A percentile compares a stretch with the other conserved stretches of the same genome.
These are phyloP conservation scores for Aspergillus asperescens DNA, from an alignment of 495 filamentous ascomycete genomes.

Conservation along the genomic window DNA sequence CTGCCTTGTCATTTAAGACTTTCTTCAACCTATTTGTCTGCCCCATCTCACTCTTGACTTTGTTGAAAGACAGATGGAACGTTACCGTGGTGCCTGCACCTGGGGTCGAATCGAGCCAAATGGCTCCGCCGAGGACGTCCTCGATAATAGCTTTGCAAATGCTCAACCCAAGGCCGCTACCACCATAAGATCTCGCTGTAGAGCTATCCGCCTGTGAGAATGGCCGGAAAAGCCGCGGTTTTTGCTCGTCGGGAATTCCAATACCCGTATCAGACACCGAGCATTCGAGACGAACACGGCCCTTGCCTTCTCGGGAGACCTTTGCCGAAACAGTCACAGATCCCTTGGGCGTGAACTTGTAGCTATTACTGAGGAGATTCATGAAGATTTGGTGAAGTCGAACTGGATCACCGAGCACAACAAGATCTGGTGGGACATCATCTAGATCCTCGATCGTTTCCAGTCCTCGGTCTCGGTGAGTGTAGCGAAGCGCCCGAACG, in stretches of 20 bases:
- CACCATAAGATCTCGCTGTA: conserved; percentile 82
- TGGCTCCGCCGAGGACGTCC: conserved; percentile 79
- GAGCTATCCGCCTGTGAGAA: conserved; percentile 88
- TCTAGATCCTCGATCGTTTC: conserved; percentile 67
- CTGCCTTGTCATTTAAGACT: conserved; percentile 26
- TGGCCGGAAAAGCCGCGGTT: conserved; percentile 78
- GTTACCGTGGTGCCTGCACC: conserved; percentile 78
- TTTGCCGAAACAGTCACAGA: conserved; percentile 73
- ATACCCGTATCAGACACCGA: conserved; percentile 90
- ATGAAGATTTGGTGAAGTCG: conserved; percentile 89
- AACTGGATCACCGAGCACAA: conserved; percentile 88
- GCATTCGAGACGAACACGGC: conserved; percentile 68
- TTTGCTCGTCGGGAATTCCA: conserved; percentile 75
- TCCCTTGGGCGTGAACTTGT: conserved; percentile 88
- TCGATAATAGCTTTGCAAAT: conserved; percentile 95
- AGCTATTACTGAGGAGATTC: conserved; percentile 86
- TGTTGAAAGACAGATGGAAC: conserved; percentile 78
- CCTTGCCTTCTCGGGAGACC: conserved; percentile 62
- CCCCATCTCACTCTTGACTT: conserved; percentile 57
- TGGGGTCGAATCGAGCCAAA: conserved; percentile 71
- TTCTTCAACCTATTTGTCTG: conserved; percentile 50
- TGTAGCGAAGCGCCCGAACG: conserved; percentile 77
- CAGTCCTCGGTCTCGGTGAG: conserved; percentile 71
- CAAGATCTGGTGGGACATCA: conserved; percentile 57
- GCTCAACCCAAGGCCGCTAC: conserved; percentile 82